phyloP scores from a whole-genome alignment of 2,329 filamentous ascomycete species.

The Pseudofabraea citricarpa region DNA sequence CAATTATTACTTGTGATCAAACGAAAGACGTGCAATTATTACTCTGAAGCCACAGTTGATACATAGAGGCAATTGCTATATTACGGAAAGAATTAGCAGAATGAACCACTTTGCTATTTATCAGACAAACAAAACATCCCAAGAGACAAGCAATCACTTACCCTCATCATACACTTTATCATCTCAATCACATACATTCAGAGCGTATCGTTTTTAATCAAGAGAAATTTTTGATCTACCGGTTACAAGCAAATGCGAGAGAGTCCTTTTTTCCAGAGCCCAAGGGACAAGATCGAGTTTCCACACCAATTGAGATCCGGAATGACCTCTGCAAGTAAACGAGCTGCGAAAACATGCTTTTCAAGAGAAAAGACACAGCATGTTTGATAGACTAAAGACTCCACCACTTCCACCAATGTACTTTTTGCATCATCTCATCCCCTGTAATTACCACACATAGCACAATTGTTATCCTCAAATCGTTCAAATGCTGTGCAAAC shows the following conservation, averaged over 20 bases:
- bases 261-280: neutral
- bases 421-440: neutral
- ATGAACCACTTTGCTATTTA: too few species aligned
- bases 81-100: too few species aligned
- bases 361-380: neutral
- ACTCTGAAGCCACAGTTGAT: too few species aligned
- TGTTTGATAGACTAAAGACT: neutral
- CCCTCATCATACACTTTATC: too few species aligned
- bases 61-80: too few species aligned
- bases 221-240: neutral
- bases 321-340: neutral
- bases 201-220: too few species aligned
- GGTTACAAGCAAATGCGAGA: neutral
- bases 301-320: neutral
- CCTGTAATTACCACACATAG: neutral
- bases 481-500: neutral
- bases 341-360: neutral
- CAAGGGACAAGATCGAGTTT: neutral
- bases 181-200: too few species aligned
- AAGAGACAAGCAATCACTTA: too few species aligned
- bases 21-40: too few species aligned
- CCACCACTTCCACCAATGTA: conserved; percentile 1
- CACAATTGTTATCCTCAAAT: neutral
- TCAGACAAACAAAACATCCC: too few species aligned
- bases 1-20: too few species aligned